Evolutionary conservation across 257 asterid genomes (phyloP).

Genomic region (Solanum lignicaule): DNA sequence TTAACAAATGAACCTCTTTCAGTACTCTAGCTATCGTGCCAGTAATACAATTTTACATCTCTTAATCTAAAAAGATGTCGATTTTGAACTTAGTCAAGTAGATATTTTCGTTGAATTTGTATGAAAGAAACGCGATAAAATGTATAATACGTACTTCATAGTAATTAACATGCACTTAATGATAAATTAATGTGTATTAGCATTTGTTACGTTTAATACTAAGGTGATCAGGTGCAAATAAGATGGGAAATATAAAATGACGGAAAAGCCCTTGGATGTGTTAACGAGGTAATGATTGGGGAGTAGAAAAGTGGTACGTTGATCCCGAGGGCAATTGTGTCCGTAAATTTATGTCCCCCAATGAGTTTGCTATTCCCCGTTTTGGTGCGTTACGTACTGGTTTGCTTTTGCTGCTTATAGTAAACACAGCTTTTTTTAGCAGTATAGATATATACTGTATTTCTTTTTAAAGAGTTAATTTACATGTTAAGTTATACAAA

Average conservation of each 20-base stretch:
- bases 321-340: constrained; percentile 79
- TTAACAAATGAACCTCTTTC: not conserved
- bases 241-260: not conserved
- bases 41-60: not conserved
- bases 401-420: constrained; percentile 32
- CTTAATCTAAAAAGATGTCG: not conserved
- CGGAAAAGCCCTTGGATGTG: constrained; percentile 19
- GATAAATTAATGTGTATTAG: not conserved
- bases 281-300: constrained; percentile 27
- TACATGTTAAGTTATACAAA: not conserved
- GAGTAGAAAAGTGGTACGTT: constrained; percentile 16
- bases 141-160: not conserved
- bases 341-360: constrained; percentile 30
- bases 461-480: not conserved
- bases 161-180: not conserved
- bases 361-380: constrained; percentile 7
- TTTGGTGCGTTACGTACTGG: constrained; percentile 22
- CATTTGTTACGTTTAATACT: not conserved
- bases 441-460: not conserved
- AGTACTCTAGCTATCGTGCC: not conserved
- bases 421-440: constrained; percentile 11
- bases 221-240: not conserved
- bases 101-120: not conserved
- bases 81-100: not conserved
- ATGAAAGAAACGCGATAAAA: not conserved